These are phyloP conservation scores for Lasiodiplodia citricola DNA, from an alignment of 2,329 filamentous ascomycete species.

Conservation along the genomic window DNA sequence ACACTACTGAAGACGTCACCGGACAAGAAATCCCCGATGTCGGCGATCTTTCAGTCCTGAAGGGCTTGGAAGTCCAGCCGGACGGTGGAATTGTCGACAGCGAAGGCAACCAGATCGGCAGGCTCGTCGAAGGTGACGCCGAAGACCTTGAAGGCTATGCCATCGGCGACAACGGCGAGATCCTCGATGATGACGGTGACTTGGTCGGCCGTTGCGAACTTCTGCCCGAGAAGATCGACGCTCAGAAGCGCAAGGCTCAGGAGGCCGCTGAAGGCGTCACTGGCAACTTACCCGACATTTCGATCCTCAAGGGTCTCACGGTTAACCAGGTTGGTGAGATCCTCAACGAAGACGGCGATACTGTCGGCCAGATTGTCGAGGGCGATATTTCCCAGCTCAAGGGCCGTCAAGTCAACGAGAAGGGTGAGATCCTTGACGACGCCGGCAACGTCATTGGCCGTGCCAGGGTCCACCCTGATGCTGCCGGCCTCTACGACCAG, in stretches of 20 bases:
- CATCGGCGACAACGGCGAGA: slow-evolving; percentile 61
- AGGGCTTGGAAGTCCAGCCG: slow-evolving; percentile 59
- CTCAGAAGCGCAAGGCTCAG: slow-evolving; percentile 41
- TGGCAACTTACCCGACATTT: slow-evolving; percentile 50
- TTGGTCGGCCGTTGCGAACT: slow-evolving; percentile 60
- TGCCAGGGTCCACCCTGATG: slow-evolving; percentile 56
- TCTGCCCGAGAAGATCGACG: slow-evolving; percentile 51
- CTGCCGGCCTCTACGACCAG: slow-evolving; percentile 44
- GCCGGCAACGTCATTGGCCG: slow-evolving; percentile 60
- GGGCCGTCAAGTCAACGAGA: slow-evolving; percentile 56
- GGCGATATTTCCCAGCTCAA: slow-evolving; percentile 55
- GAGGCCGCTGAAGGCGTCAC: slow-evolving; percentile 36
- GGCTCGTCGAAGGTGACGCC: slow-evolving; percentile 58
- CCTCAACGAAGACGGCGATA: slow-evolving; percentile 58
- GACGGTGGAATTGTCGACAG: slow-evolving; percentile 60
- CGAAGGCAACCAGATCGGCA: slow-evolving; percentile 55
- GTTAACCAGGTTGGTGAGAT: slow-evolving; percentile 55
- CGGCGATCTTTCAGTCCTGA: slow-evolving; percentile 54
- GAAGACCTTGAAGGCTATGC: slow-evolving; percentile 59
- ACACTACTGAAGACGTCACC: slow-evolving; percentile 32
- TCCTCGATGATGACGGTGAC: slow-evolving; percentile 61
- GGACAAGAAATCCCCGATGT: slow-evolving; percentile 44
- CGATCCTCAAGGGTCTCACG: slow-evolving; percentile 55
- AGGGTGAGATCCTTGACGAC: slow-evolving; percentile 61
- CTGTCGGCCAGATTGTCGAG: slow-evolving; percentile 54